Conservation (phyloP, 345 rosid genomes). For the Bretschneidera sinensis region DNA sequence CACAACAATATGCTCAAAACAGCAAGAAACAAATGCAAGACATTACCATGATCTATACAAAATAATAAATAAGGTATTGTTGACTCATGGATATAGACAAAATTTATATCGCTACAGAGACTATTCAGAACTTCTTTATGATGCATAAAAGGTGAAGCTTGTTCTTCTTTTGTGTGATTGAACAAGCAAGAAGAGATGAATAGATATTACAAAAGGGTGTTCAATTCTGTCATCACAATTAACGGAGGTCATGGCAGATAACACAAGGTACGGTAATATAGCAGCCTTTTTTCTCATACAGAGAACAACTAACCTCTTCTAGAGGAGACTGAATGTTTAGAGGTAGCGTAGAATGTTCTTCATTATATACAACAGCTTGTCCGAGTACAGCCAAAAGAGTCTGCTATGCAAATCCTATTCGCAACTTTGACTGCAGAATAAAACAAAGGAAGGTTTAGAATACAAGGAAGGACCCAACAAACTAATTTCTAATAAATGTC, state of each 20-base stretch:
- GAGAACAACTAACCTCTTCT: slow-evolving; percentile 62
- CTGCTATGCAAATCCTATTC: slow-evolving; percentile 76
- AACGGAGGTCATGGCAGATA: not conserved
- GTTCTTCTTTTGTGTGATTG: too few relatives aligned
- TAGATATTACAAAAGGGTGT: not conserved
- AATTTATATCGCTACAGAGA: too few relatives aligned
- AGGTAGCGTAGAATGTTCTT: slow-evolving; percentile 67
- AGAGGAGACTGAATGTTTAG: slow-evolving; percentile 60
- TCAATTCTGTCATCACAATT: not conserved
- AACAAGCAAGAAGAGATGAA: too few relatives aligned
- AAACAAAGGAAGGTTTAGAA: slow-evolving; percentile 9
- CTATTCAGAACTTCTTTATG: too few relatives aligned
- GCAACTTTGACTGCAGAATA: slow-evolving; percentile 58
- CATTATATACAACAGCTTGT: slow-evolving; percentile 79
- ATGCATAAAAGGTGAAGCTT: too few relatives aligned
- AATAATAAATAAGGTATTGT: too few relatives aligned
- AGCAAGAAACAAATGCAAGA: too few relatives aligned
- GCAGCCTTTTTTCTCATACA: not conserved
- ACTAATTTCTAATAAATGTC: slow-evolving; percentile 4
- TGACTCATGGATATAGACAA: too few relatives aligned
- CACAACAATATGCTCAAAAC: too few relatives aligned
- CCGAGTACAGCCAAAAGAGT: slow-evolving; percentile 91
- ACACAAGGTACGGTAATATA: not conserved
- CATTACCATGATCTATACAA: too few relatives aligned
- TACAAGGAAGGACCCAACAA: too few relatives aligned